Base-by-base conservation (phyloP, 176 grass and related monocot species). In the Raddia guianensis region DNA sequence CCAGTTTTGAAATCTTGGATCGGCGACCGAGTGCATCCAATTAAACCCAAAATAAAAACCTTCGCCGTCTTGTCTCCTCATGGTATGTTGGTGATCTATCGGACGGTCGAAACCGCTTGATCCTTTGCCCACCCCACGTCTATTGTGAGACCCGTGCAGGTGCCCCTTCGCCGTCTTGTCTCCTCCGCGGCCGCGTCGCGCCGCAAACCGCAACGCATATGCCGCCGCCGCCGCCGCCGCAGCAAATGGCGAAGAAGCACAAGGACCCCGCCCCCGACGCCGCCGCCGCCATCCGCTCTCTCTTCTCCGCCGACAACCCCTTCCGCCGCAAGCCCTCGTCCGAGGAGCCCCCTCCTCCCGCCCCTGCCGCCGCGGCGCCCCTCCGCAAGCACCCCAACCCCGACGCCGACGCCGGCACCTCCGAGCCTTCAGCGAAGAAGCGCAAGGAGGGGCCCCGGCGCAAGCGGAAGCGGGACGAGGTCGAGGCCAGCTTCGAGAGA, bases 301-400 rank as follows among this genome's bases (percentile, higher is more conserved):
- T 92, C 33, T 92, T 92, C 86, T 77, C 90, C 19, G 74, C 83
- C 10, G 74, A 92, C 79, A 92, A 92, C 75, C 90, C 90, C 4
- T 92, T 92, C 83, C 86, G 90, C 63, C 74, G 90, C 63, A 86
- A 86, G 79, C 11, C 63, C 18, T 50, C 82, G 1, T 13, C 68
- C 3, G 86, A 82, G 63, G 73, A 77, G 15, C 27, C 82, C 43
- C 18, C 49, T 0, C 35, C 55, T 4, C 52, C 58, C 0, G 2
- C 70, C 1, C 12, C 70, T 5, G 3, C 66, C 11, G 7, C 56
- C 50, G 62, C 68, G 32, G 37, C 59, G 78, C 47, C 79, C 9
- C 14, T 9, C 48, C 54, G 48, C 54, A 77, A 79, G 74, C 68
- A 42, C 9, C 44, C 58, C 50, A 62, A 59, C 14, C 73, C 74